Conservation (phyloP, 1,139 yeast species). For the Candida mesenterica region DNA sequence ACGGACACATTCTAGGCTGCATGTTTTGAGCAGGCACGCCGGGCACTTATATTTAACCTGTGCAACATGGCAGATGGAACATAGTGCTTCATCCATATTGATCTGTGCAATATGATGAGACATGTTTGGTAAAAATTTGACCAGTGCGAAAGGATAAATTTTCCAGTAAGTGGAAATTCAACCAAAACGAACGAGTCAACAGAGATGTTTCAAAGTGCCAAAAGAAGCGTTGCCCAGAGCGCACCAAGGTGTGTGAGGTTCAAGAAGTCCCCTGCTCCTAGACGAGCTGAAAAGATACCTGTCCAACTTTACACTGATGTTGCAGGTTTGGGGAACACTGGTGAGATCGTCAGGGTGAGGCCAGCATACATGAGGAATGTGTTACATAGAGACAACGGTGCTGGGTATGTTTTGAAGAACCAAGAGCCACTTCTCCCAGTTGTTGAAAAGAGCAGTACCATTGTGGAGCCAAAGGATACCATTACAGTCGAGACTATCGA, state of each 20-base stretch:
- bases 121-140: no score
- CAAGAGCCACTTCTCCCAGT: constrained; percentile 63
- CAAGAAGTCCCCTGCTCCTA: constrained; percentile 13
- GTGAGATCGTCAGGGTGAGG: constrained; percentile 73
- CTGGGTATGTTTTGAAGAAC: constrained; percentile 59
- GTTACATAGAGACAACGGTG: constrained; percentile 69
- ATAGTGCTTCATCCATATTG: constrained; percentile 18
- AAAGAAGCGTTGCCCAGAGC: constrained; percentile 9
- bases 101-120: neutral
- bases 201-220: constrained; percentile 8
- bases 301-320: constrained; percentile 75
- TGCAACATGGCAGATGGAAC: constrained; percentile 51
- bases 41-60: constrained; percentile 79
- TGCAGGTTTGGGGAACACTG: constrained; percentile 58
- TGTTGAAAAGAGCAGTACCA: constrained; percentile 31
- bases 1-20: constrained; percentile 70
- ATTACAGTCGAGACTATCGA: constrained; percentile 3
- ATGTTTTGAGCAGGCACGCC: constrained; percentile 64
- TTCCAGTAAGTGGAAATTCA: constrained; percentile 1
- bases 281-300: constrained; percentile 41
- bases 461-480: constrained; percentile 6
- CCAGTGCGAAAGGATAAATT: constrained; percentile 1
- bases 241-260: constrained; percentile 14
- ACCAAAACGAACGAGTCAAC: neutral
- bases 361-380: constrained; percentile 83